Percentiles rank a stretch among this genome's conserved stretches.
These are phyloP conservation scores for Cucumis melo DNA, from an alignment of 306 rosid genomes.

Conservation along the genomic window DNA sequence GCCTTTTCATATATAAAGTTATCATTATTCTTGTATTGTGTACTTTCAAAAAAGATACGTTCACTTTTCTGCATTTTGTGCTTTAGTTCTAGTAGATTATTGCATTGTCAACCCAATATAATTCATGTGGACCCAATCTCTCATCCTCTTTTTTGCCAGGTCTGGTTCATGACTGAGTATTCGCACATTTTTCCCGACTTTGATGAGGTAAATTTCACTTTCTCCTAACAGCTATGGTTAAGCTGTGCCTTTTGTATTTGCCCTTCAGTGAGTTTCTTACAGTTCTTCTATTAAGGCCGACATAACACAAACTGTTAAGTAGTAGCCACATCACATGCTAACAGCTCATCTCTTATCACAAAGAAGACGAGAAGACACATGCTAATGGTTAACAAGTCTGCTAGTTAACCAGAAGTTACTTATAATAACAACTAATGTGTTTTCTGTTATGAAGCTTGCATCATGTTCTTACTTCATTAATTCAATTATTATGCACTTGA, in stretches of 20 bases:
- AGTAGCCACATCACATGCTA: not conserved
- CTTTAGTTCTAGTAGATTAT: not conserved
- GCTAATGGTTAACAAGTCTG: not conserved
- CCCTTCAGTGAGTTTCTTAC: not conserved
- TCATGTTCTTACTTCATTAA: not conserved
- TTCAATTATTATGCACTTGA: not conserved
- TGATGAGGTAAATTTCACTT: constrained; percentile 54
- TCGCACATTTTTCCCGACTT: constrained; percentile 64
- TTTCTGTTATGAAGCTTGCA: not conserved
- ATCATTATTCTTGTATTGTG: not conserved
- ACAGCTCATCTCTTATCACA: not conserved
- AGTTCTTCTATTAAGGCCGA: not conserved
- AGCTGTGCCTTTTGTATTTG: not conserved
- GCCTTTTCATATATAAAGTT: not conserved
- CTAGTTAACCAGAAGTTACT: not conserved
- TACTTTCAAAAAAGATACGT: not conserved
- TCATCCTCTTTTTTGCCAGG: constrained; percentile 32
- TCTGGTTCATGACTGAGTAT: constrained; percentile 83
- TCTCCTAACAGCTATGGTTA: constrained; percentile 1
- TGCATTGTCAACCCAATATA: not conserved
- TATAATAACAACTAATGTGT: not conserved
- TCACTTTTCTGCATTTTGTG: not conserved
- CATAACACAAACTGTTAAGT: not conserved
- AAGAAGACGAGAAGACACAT: not conserved
- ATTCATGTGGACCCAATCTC: not conserved